phyloP scores from a whole-genome alignment of 768 basidiomycete species.

The Rhodosporidiobolus sp. region DNA sequence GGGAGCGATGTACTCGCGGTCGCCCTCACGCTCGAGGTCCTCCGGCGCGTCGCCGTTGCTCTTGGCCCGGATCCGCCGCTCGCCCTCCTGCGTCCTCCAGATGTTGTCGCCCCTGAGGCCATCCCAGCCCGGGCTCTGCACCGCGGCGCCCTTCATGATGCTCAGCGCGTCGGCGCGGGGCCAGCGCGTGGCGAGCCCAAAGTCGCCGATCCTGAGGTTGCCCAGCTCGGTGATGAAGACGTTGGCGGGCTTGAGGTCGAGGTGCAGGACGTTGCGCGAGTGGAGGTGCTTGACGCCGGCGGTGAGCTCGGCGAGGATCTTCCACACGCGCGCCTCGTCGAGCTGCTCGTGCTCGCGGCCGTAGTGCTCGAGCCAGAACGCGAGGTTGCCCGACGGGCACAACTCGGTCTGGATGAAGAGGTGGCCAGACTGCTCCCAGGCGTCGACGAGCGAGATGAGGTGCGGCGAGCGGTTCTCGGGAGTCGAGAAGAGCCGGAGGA shows the following conservation, averaged over 20 bases:
- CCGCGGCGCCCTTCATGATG: conserved; percentile 42
- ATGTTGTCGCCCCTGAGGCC: conserved; percentile 43
- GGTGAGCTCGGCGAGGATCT: conserved; percentile 83
- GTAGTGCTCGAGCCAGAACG: conserved; percentile 84
- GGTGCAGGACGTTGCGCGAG: conserved; percentile 79
- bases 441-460: conserved; percentile 82
- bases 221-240: conserved; percentile 85
- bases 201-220: conserved; percentile 93
- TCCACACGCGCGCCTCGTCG: conserved; percentile 93
- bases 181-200: conserved; percentile 96
- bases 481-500: conserved; percentile 68
- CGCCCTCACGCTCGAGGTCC: conserved; percentile 84
- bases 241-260: conserved; percentile 96
- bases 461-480: conserved; percentile 55
- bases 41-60: conserved; percentile 38
- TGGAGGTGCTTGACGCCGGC: conserved; percentile 89
- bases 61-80: conserved; percentile 37
- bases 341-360: conserved; percentile 72
- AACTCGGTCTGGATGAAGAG: conserved; percentile 92
- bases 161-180: conserved; percentile 58
- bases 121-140: conserved; percentile 44
- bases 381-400: conserved; percentile 88
- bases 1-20: conserved; percentile 93
- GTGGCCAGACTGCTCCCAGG: conserved; percentile 88
- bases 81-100: conserved; percentile 35